Conservation (phyloP, 2,329 filamentous ascomycete species). For the Cytospora paraplurivora region DNA sequence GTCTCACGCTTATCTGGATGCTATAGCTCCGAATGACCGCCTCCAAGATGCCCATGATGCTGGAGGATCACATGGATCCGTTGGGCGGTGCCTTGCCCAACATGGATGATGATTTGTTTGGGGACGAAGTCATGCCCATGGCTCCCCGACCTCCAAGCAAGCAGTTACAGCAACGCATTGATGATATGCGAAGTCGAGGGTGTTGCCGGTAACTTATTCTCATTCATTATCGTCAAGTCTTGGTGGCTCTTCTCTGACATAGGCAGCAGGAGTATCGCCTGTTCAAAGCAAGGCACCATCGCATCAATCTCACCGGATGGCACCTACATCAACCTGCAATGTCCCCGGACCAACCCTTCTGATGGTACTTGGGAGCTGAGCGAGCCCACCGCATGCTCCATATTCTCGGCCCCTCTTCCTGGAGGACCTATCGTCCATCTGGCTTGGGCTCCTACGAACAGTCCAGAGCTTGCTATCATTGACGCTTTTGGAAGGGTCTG, state of each 20-base stretch:
- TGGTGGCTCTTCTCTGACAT: slow-evolving; percentile 25
- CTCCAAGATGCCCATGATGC: slow-evolving; percentile 52
- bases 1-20: not conserved
- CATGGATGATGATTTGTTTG: slow-evolving; percentile 65
- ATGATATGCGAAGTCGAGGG: slow-evolving; percentile 73
- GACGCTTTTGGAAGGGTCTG: slow-evolving; percentile 78
- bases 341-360: slow-evolving; percentile 68
- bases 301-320: slow-evolving; percentile 78
- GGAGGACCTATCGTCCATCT: slow-evolving; percentile 75
- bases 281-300: slow-evolving; percentile 86
- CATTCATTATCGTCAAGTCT: slow-evolving; percentile 14
- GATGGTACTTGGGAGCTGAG: slow-evolving; percentile 77
- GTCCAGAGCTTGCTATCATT: slow-evolving; percentile 79
- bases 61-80: slow-evolving; percentile 57
- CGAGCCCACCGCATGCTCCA: slow-evolving; percentile 65
- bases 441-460: slow-evolving; percentile 73
- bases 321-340: slow-evolving; percentile 68
- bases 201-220: slow-evolving; percentile 72
- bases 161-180: slow-evolving; percentile 70
- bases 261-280: slow-evolving; percentile 69
- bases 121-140: slow-evolving; percentile 38
- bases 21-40: slow-evolving; percentile 34
- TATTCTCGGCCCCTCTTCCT: slow-evolving; percentile 62
- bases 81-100: slow-evolving; percentile 61
- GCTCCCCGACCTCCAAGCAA: slow-evolving; percentile 60